These are phyloP conservation scores for Alternaria sp. DNA, from an alignment of 2,329 filamentous ascomycete genomes.

Conservation along the genomic window DNA sequence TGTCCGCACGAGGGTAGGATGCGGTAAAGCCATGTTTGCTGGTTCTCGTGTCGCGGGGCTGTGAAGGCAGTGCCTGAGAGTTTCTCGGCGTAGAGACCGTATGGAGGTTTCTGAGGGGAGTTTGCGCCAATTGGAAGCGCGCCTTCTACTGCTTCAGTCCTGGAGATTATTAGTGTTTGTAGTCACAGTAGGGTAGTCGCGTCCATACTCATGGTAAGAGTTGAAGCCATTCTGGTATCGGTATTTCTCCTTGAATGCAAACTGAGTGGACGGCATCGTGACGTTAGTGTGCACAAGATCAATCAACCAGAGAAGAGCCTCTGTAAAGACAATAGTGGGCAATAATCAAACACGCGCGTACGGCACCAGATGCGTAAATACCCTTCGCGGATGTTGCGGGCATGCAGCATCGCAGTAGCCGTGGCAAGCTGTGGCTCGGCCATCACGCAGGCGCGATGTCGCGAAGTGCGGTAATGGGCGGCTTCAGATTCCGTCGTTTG, in stretches of 20 bases:
- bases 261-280: slow-evolving; percentile 69
- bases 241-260: slow-evolving; percentile 71
- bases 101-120: slow-evolving; percentile 79
- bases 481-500: slow-evolving; percentile 33
- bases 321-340: slow-evolving; percentile 32
- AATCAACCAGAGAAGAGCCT: slow-evolving; percentile 36
- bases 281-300: slow-evolving; percentile 25
- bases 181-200: background rate
- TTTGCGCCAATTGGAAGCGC: slow-evolving; percentile 78
- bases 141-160: slow-evolving; percentile 76
- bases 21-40: slow-evolving; percentile 66
- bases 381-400: slow-evolving; percentile 28
- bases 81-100: slow-evolving; percentile 80
- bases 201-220: slow-evolving; percentile 73
- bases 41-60: slow-evolving; percentile 62
- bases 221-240: slow-evolving; percentile 80
- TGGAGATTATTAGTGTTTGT: slow-evolving; percentile 45
- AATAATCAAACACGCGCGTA: slow-evolving; percentile 20
- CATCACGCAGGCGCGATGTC: slow-evolving; percentile 24
- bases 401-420: slow-evolving; percentile 32
- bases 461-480: slow-evolving; percentile 41
- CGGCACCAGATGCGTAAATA: slow-evolving; percentile 2
- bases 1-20: slow-evolving; percentile 65
- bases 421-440: slow-evolving; percentile 13
- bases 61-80: slow-evolving; percentile 67